Conservation (phyloP, 1,139 yeast genomes). For the Lodderomyces margitis region DNA sequence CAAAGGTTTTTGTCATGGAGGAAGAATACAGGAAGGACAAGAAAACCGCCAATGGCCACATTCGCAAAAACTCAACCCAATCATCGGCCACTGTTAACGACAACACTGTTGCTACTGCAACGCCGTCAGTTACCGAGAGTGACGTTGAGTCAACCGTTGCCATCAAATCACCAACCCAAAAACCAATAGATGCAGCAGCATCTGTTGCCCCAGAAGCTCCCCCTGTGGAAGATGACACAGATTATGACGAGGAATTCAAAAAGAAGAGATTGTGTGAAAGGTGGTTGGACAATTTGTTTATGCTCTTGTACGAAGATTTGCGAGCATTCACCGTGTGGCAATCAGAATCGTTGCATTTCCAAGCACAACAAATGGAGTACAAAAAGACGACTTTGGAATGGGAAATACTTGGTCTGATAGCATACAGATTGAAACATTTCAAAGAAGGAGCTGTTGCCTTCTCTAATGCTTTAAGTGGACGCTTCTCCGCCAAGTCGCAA, state of each 20-base stretch:
- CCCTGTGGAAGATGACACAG: constrained; percentile 2
- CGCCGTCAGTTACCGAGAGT: constrained; percentile 7
- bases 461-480: constrained; percentile 71
- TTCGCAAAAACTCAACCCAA: constrained; percentile 17
- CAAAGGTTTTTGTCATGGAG: constrained; percentile 92
- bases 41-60: constrained; percentile 18
- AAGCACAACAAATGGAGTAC: constrained; percentile 69
- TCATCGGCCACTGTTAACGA: constrained; percentile 16
- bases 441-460: constrained; percentile 83
- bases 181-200: constrained; percentile 10
- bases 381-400: constrained; percentile 86
- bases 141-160: constrained; percentile 39
- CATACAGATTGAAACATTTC: constrained; percentile 73
- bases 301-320: constrained; percentile 85
- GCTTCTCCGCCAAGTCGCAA: constrained; percentile 79
- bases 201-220: constrained; percentile 2
- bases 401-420: constrained; percentile 86
- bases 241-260: constrained; percentile 48
- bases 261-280: constrained; percentile 87
- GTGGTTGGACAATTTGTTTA: constrained; percentile 88
- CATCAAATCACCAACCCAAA: constrained; percentile 37
- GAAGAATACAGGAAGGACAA: constrained; percentile 69
- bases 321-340: constrained; percentile 89
- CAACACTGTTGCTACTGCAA: constrained; percentile 1
- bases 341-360: constrained; percentile 67